These are phyloP conservation scores for Salix brachista DNA, from an alignment of 345 rosid species.

Conservation along the genomic window DNA sequence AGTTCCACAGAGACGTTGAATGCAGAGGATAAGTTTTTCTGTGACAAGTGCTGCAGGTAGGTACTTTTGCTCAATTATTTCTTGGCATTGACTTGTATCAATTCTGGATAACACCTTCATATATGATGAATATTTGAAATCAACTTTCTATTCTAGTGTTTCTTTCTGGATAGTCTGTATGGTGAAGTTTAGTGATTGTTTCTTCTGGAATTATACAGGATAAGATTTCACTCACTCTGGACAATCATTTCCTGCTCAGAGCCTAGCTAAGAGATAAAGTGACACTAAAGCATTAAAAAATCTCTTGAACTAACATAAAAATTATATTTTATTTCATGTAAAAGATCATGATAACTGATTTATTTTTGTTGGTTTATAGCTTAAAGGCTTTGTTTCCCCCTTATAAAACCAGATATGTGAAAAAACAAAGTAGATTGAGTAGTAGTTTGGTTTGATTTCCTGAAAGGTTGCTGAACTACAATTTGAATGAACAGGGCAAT, in stretches of 20 bases:
- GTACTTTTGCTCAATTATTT: neutral
- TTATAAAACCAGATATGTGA: neutral
- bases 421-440: neutral
- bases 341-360: neutral
- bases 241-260: neutral
- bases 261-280: neutral
- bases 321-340: neutral
- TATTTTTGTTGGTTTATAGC: neutral
- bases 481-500: neutral
- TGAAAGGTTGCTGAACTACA: neutral
- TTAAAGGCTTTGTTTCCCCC: neutral
- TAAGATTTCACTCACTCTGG: neutral
- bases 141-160: neutral
- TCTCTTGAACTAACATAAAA: neutral
- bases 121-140: neutral
- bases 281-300: neutral
- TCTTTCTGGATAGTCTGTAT: neutral
- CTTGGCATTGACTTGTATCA: slow-evolving; percentile 2
- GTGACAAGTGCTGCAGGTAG: slow-evolving; percentile 99
- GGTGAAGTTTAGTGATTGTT: neutral
- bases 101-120: neutral
- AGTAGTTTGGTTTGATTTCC: neutral
- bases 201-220: neutral
- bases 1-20: slow-evolving; percentile 99
- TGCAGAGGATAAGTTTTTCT: slow-evolving; percentile 97